Evolutionary conservation across 768 basidiomycete species (phyloP).

Genomic region (Hericium alpestre): DNA sequence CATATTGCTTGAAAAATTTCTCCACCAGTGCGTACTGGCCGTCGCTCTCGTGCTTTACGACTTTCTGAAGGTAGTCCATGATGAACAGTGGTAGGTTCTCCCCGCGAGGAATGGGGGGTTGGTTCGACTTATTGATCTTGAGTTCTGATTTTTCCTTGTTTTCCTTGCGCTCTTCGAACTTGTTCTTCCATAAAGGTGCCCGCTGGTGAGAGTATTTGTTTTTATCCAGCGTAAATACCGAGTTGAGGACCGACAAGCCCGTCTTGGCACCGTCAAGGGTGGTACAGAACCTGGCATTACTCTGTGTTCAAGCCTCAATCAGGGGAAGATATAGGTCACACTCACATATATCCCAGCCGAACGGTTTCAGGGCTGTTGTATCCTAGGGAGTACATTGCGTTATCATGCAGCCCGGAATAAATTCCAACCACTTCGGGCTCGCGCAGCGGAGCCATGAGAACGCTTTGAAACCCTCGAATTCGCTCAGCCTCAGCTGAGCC

Average conservation of each 20-base stretch:
- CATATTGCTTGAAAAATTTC: constrained; percentile 12
- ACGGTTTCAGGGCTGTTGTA: constrained; percentile 40
- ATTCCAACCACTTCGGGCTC: constrained; percentile 37
- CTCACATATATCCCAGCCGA: constrained; percentile 45
- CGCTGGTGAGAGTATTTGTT: constrained; percentile 15
- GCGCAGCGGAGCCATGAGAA: constrained; percentile 39
- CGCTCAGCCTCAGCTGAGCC: constrained; percentile 14
- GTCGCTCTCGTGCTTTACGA: constrained; percentile 18
- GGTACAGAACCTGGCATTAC: constrained; percentile 31
- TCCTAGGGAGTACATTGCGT: constrained; percentile 40
- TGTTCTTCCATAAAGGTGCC: constrained; percentile 20
- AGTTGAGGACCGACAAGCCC: constrained; percentile 33
- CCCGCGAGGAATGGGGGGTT: constrained; percentile 9
- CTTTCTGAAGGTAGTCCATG: constrained; percentile 30
- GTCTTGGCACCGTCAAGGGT: constrained; percentile 54
- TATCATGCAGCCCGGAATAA: constrained; percentile 45
- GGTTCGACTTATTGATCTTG: constrained; percentile 15
- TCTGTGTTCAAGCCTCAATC: too few relatives aligned
- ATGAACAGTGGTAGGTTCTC: constrained; percentile 23
- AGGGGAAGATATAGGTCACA: neutral
- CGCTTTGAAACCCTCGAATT: constrained; percentile 32
- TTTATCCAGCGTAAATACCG: constrained; percentile 16
- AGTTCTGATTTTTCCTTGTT: constrained; percentile 23
- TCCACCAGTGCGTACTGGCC: constrained; percentile 21
- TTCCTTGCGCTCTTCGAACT: constrained; percentile 5